Percentiles rank a stretch among this genome's conserved stretches.
Evolutionary conservation across 2,329 filamentous ascomycete genomes (phyloP).

Genomic region (Fusarium xyrophilum): DNA sequence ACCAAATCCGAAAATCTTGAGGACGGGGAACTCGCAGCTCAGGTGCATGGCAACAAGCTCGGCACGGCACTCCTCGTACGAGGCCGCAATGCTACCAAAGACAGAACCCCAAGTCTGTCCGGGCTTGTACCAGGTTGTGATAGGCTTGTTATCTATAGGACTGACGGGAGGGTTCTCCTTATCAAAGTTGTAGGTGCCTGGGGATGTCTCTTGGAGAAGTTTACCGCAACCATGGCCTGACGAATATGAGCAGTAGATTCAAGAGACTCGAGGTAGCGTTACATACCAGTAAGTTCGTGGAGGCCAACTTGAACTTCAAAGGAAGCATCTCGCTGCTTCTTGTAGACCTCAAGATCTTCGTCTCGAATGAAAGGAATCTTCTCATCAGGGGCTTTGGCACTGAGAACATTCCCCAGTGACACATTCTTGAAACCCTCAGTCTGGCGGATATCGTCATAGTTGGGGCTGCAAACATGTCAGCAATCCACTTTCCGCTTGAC

Average conservation of each 20-base stretch:
- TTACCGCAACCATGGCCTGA: slow-evolving; percentile 89
- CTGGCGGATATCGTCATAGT: slow-evolving; percentile 81
- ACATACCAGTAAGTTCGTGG: slow-evolving; percentile 74
- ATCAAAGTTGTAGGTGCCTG: slow-evolving; percentile 89
- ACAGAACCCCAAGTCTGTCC: slow-evolving; percentile 95
- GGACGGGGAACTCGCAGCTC: slow-evolving; percentile 84
- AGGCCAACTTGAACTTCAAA: slow-evolving; percentile 97
- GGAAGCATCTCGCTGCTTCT: slow-evolving; percentile 81
- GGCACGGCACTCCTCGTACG: slow-evolving; percentile 93
- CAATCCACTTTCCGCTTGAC: background rate
- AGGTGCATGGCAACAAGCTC: slow-evolving; percentile 94
- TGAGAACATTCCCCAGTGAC: slow-evolving; percentile 89
- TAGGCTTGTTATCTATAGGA: slow-evolving; percentile 75
- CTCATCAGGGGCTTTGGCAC: slow-evolving; percentile 90
- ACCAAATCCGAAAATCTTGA: slow-evolving; percentile 91
- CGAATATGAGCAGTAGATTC: slow-evolving; percentile 18
- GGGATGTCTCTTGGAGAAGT: slow-evolving; percentile 84
- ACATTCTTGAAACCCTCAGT: slow-evolving; percentile 91
- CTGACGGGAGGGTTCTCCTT: slow-evolving; percentile 79
- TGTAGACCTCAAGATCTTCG: slow-evolving; percentile 77
- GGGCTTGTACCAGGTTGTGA: slow-evolving; percentile 90
- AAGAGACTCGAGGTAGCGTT: background rate
- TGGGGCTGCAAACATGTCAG: slow-evolving; percentile 52
- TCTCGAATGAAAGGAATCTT: slow-evolving; percentile 88
- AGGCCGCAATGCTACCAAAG: slow-evolving; percentile 85